Evolutionary conservation across 139 green algal species (phyloP), one percentile per base, ranked within the genome.

Genomic region (Pleodorina starrii): DNA sequence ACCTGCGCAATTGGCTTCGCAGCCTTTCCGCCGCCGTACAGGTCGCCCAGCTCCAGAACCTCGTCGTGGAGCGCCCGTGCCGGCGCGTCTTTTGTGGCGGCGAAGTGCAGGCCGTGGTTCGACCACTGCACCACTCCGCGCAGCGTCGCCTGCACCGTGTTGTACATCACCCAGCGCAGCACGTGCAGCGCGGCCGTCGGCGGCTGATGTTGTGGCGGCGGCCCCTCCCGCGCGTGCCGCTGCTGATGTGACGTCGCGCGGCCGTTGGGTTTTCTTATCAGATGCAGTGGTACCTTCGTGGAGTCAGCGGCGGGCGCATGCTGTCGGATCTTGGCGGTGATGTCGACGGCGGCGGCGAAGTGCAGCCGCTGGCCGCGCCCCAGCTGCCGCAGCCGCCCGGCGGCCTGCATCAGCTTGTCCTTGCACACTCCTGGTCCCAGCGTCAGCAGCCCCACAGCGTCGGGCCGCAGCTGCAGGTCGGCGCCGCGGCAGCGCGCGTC

Each of bases 371-470:
- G 87, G 17, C 92, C 90, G n/a, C 84, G 79, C 46, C 83, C 92
- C 77, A 94, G 85, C 78, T 87, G 86, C 74, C 86, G 74, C 84
- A 94, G 40, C 17, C 88, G 75, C 79, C 43, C 88, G 72, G 90
- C 91, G 21, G 85, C 92, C 89, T 92, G 83, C 76, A 79, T 94
- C 1, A 95, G 84, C 90, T 94, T 93, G 71, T 94, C 90, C 59
- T 94, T 93, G 84, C 68, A 82, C 54, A 91, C 86, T 27, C 86
- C 54, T 0, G 90, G 90, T 1, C 92, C 90, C 79, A 95, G 86
- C 23, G 93, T 94, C n/a, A n/a, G n/a, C n/a, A n/a, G n/a, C n/a
- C n/a, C n/a, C n/a, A n/a, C n/a, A n/a, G n/a, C n/a, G n/a, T n/a
- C n/a, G n/a, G n/a, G n/a, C n/a, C n/a, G n/a, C n/a, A n/a, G n/a